These are phyloP conservation scores for Danielia oregonensis DNA, from an alignment of 805 yeast species.

Conservation along the genomic window DNA sequence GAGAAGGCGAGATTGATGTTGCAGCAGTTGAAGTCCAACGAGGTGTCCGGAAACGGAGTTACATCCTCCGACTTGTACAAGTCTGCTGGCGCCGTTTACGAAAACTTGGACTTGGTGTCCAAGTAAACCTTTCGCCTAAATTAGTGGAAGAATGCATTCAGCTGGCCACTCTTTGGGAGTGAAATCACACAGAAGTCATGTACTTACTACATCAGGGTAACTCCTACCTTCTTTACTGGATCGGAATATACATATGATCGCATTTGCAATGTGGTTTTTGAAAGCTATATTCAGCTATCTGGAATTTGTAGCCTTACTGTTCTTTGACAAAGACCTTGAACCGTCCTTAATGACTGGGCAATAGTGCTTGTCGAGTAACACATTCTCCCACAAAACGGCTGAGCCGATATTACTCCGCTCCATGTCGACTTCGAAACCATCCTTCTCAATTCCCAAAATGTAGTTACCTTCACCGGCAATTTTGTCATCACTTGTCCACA, in stretches of 20 bases:
- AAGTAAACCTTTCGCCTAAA: no score
- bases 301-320: slow-evolving; percentile 23
- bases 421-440: slow-evolving; percentile 45
- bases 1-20: slow-evolving; percentile 43
- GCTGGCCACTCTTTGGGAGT: no score
- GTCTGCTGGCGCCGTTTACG: slow-evolving; percentile 37
- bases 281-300: neutral
- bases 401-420: slow-evolving; percentile 82
- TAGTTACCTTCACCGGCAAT: slow-evolving; percentile 68
- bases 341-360: slow-evolving; percentile 78
- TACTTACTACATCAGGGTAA: no score
- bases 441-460: slow-evolving; percentile 55
- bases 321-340: slow-evolving; percentile 37
- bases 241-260: no score
- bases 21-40: slow-evolving; percentile 44
- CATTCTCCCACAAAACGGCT: slow-evolving; percentile 87
- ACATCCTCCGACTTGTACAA: slow-evolving; percentile 43
- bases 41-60: slow-evolving; percentile 36
- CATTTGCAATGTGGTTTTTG: no score
- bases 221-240: no score
- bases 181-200: no score
- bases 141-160: neutral
- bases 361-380: slow-evolving; percentile 75
- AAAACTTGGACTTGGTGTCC: slow-evolving; percentile 35
- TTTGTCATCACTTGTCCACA: slow-evolving; percentile 86